A percentile compares a stretch with the other conserved stretches of the same genome.
phyloP scores from a whole-genome alignment of 2,329 filamentous ascomycete species.

The Ophiostoma triangulosporum region DNA sequence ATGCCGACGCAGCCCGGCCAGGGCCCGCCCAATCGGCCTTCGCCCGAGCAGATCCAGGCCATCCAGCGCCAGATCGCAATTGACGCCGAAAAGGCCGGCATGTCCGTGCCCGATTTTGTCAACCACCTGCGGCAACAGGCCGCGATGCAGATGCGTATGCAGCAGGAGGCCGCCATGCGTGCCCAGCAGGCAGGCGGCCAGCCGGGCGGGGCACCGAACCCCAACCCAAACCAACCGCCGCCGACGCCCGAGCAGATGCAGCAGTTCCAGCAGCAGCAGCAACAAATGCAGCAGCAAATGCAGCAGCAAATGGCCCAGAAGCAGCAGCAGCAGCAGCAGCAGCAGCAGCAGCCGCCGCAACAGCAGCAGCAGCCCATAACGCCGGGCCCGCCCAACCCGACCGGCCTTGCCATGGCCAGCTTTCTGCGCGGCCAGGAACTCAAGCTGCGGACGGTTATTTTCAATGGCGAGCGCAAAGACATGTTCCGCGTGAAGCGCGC shows the following conservation, averaged over 20 bases:
- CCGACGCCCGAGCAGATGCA: conserved; percentile 27
- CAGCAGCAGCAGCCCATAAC: conserved; percentile 48
- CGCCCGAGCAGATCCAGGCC: conserved; percentile 69
- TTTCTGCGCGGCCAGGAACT: conserved; percentile 75
- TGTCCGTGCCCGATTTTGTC: conserved; percentile 76
- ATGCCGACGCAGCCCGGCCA: conserved; percentile 1
- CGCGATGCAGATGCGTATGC: conserved; percentile 33
- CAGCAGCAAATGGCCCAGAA: conserved; percentile 11
- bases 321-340: conserved; percentile 25
- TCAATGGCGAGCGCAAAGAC: conserved; percentile 93
- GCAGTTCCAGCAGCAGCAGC: conserved; percentile 19
- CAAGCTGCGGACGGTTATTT: conserved; percentile 80
- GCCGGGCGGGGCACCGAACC: conserved; percentile 10
- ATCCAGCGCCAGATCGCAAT: conserved; percentile 74
- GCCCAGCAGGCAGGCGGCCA: conserved; percentile 17
- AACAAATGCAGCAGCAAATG: conserved; percentile 29
- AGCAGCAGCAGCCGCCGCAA: conserved; percentile 17
- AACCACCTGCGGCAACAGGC: conserved; percentile 50
- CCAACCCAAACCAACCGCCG: conserved; percentile 24
- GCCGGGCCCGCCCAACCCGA: conserved; percentile 73
- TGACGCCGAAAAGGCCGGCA: conserved; percentile 72
- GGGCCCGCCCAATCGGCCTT: conserved; percentile 30
- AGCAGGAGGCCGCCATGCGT: conserved; percentile 30
- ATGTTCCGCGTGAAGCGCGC: conserved; percentile 99
- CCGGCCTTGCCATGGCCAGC: conserved; percentile 76